These are phyloP conservation scores for Euclidium syriacum DNA, from an alignment of 345 rosid genomes.

Conservation along the genomic window DNA sequence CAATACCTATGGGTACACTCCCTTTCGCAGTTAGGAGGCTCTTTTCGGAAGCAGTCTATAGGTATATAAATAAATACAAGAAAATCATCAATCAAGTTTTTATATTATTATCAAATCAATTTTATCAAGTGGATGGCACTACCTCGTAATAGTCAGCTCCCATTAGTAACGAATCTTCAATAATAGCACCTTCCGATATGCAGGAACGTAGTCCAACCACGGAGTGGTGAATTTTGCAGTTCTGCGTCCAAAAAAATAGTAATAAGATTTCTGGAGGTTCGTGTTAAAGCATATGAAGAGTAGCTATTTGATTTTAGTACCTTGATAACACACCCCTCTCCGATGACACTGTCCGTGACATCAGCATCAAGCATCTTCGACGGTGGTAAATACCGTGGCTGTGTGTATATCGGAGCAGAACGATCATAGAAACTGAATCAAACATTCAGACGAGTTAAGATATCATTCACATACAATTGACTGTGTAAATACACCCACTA, in stretches of 20 bases:
- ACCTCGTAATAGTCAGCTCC: slow-evolving; percentile 99
- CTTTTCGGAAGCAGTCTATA: slow-evolving; percentile 79
- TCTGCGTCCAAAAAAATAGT: slow-evolving; percentile 38
- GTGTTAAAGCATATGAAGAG: neutral
- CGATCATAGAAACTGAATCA: slow-evolving; percentile 84
- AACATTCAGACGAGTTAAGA: neutral
- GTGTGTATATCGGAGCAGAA: slow-evolving; percentile 93
- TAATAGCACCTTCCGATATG: slow-evolving; percentile 92
- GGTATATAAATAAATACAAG: neutral
- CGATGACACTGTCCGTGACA: slow-evolving; percentile 92
- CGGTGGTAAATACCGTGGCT: slow-evolving; percentile 93
- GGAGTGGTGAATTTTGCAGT: slow-evolving; percentile 91
- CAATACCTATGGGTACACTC: slow-evolving; percentile 83
- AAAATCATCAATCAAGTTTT: neutral
- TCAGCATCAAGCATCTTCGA: slow-evolving; percentile 98
- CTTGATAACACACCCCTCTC: slow-evolving; percentile 98
- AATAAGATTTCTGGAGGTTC: neutral
- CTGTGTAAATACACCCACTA: too few species aligned
- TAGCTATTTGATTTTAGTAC: slow-evolving; percentile 31
- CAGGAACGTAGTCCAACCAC: slow-evolving; percentile 93
- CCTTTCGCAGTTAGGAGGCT: slow-evolving; percentile 76
- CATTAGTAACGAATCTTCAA: slow-evolving; percentile 84
- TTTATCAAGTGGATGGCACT: neutral
- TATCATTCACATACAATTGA: neutral
- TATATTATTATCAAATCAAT: too few species aligned